Evolutionary conservation across 805 yeast species (phyloP), one percentile per base, ranked within the genome.

Genomic region (Wickerhamomyces tratensis): DNA sequence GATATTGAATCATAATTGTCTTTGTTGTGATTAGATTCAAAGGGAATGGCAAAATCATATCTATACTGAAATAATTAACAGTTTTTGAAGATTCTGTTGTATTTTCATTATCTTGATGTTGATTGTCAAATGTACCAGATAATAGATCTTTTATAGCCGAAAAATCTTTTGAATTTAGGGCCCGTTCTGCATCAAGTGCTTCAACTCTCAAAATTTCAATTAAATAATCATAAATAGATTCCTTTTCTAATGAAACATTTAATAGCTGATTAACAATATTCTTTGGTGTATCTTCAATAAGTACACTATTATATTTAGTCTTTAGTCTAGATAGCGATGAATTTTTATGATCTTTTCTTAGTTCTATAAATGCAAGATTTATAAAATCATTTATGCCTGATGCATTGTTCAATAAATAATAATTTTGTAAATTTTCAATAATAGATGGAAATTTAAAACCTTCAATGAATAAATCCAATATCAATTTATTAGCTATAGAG

Each of bases 21-120:
- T 79, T 74, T 14, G 84, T 77, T 1, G 87, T 64, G 1, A 93
- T 68, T 26, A 91, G 67, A 53, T 87, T 87, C 39, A 87, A 62
- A 0, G 99, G 99, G 56, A 86, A 93, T 4, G 97, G 96, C 25
- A 89, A 59, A n/a, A 70, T 61, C 7, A 81, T 46, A 36, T 79
- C 77, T 38, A 82, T 60, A 44, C 74, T 75, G 10, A 82, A 57
- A 40, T 72, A 71, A 39, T 78, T 67, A 2, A 82, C 65, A 2
- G 76, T 46, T 62, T 72, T 41, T 51, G 62, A 46, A 51, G 67
- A 49, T 57, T 63, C 53, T 47, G 56, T n/a, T 9, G 59, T 50
- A 33, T 59, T 57, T 31, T 48, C 55, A 26, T 41, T 42, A 35
- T 42, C 35, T 7, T 46, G 10, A 10, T 46, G 49, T 13, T 44